Evolutionary conservation across 2,329 filamentous ascomycete species (phyloP).

Genomic region (Aspergillus sp.): DNA sequence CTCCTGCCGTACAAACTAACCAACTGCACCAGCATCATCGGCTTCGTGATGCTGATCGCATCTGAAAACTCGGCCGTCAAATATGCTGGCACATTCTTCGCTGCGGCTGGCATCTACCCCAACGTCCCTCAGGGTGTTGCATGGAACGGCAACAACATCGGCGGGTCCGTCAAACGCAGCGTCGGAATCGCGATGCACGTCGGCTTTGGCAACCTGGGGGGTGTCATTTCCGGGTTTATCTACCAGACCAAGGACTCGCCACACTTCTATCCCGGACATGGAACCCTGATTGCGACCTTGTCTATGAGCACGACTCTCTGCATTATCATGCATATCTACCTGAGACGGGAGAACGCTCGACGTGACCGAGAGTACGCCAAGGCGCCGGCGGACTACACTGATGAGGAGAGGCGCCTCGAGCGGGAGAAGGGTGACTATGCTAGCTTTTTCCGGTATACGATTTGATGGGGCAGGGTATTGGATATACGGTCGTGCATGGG

Average conservation of each 20-base stretch:
- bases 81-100: constrained; percentile 13
- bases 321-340: constrained; percentile 9
- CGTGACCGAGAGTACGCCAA: constrained; percentile 8
- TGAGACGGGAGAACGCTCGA: constrained; percentile 9
- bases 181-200: constrained; percentile 15
- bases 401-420: constrained; percentile 6
- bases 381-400: constrained; percentile 5
- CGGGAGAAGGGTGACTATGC: constrained; percentile 10
- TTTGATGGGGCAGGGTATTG: background rate
- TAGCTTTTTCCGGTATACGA: constrained; percentile 10
- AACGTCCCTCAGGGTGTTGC: constrained; percentile 12
- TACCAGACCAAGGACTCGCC: constrained; percentile 7
- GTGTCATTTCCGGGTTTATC: constrained; percentile 9
- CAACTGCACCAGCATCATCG: constrained; percentile 3
- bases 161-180: constrained; percentile 9
- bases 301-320: constrained; percentile 9
- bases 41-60: constrained; percentile 12
- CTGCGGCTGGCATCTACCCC: constrained; percentile 12
- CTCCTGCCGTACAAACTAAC: background rate
- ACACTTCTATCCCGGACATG: constrained; percentile 4
- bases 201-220: constrained; percentile 10
- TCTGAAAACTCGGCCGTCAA: constrained; percentile 9
- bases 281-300: constrained; percentile 9
- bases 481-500: background rate
- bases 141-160: constrained; percentile 15